Evolutionary conservation across 306 rosid genomes (phyloP).

Genomic region (Medicago ruthenica): DNA sequence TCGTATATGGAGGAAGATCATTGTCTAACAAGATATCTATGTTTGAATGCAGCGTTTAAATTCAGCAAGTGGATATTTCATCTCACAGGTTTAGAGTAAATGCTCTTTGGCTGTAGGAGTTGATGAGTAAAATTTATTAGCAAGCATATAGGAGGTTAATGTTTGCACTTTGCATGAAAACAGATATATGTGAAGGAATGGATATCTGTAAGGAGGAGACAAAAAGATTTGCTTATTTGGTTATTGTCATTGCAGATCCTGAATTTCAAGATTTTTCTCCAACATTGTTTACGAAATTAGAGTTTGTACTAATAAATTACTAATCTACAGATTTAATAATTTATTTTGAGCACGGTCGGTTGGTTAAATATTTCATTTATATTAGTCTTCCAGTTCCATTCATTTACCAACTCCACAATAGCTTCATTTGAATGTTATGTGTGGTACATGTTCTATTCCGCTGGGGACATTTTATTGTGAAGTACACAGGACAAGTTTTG

Average conservation of each 20-base stretch:
- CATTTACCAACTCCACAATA: no score
- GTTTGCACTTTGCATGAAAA: neutral
- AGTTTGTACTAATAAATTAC: constrained; percentile 30
- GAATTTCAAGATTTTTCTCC: constrained; percentile 19
- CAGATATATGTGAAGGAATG: neutral
- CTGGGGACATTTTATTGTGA: neutral
- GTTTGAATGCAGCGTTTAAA: constrained; percentile 32
- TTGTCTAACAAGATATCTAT: constrained; percentile 30
- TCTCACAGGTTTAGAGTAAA: neutral
- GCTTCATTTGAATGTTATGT: neutral
- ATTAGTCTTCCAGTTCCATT: neutral
- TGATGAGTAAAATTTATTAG: constrained; percentile 20
- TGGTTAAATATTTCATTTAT: no score
- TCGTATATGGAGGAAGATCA: neutral
- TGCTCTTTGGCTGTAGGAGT: constrained; percentile 20
- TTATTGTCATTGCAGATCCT: neutral
- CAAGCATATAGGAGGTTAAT: constrained; percentile 26
- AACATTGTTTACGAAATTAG: neutral
- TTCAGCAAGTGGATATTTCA: constrained; percentile 21
- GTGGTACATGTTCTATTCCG: neutral
- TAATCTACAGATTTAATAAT: no score
- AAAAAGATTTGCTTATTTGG: constrained; percentile 18
- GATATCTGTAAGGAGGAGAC: constrained; percentile 32
- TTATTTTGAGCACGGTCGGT: neutral
- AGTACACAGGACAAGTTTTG: neutral